Evolutionary conservation across 129 eudicot genomes (phyloP).

Genomic region (Flaveria brownii): DNA sequence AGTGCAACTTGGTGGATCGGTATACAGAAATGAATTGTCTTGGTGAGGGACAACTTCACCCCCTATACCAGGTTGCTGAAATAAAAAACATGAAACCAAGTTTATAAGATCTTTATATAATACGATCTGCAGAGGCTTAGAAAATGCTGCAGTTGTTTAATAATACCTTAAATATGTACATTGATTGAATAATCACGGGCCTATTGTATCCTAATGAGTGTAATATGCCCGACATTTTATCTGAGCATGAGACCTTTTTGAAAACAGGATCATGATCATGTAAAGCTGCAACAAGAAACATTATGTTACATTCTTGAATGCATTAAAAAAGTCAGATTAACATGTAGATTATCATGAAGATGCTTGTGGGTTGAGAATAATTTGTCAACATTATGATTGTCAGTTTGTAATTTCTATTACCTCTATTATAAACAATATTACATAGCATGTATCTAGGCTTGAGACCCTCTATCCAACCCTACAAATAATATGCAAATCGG

Average conservation of each 20-base stretch:
- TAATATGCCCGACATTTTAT: slow-evolving; percentile 59
- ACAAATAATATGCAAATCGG: too few relatives aligned
- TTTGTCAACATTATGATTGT: too few relatives aligned
- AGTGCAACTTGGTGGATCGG: slow-evolving; percentile 89
- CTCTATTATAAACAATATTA: too few relatives aligned
- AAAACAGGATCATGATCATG: slow-evolving; percentile 75
- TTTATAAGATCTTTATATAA: background rate
- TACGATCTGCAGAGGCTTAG: background rate
- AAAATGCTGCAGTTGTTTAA: background rate
- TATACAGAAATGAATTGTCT: slow-evolving; percentile 89
- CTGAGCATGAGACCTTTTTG: slow-evolving; percentile 76
- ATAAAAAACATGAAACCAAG: slow-evolving; percentile 7
- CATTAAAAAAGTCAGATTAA: too few relatives aligned
- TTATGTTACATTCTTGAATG: background rate
- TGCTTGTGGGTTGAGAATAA: too few relatives aligned
- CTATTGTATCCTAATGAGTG: slow-evolving; percentile 75
- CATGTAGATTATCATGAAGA: too few relatives aligned
- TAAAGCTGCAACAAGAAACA: slow-evolving; percentile 55
- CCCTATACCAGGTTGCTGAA: slow-evolving; percentile 98
- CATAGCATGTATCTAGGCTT: too few relatives aligned
- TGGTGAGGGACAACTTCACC: slow-evolving; percentile 98
- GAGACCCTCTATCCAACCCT: too few relatives aligned
- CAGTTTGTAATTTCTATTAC: too few relatives aligned
- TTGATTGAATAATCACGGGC: slow-evolving; percentile 88
- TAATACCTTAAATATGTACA: slow-evolving; percentile 96